These are phyloP conservation scores for Saccharum spontaneum DNA, from an alignment of 176 grass and related monocot species.

Conservation along the genomic window DNA sequence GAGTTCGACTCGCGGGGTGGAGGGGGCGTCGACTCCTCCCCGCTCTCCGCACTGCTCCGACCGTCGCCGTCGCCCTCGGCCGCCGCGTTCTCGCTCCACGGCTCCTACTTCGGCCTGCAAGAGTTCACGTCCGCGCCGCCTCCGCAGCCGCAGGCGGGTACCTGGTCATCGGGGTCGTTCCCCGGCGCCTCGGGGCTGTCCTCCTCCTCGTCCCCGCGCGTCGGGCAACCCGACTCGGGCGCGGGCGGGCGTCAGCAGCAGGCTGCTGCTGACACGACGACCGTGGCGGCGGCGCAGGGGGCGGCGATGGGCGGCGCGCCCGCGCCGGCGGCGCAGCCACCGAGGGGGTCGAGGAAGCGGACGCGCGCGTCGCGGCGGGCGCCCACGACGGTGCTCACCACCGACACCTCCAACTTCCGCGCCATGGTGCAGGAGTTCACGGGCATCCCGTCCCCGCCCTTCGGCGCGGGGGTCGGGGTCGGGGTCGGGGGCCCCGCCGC, in stretches of 20 bases:
- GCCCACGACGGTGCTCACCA: conserved; percentile 90
- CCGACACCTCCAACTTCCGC: conserved; percentile 94
- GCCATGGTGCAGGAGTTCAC: conserved; percentile 99
- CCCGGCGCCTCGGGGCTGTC: conserved; percentile 21
- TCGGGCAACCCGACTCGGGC: conserved; percentile 31
- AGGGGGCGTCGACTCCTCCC: conserved; percentile 42
- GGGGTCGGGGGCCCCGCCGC: conserved; percentile 1
- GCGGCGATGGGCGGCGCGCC: neutral
- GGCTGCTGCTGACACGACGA: conserved; percentile 6
- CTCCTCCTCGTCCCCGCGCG: conserved; percentile 34
- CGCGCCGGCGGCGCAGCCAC: neutral
- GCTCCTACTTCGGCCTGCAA: conserved; percentile 53
- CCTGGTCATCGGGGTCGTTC: conserved; percentile 29
- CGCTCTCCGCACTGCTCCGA: conserved; percentile 57
- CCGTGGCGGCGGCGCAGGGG: neutral
- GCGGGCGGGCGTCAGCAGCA: conserved; percentile 33
- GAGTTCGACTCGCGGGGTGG: conserved; percentile 64
- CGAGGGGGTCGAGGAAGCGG: conserved; percentile 74
- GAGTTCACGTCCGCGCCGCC: conserved; percentile 31
- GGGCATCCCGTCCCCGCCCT: conserved; percentile 82
- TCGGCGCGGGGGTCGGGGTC: conserved; percentile 41
- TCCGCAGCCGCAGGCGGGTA: neutral
- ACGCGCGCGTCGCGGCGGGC: conserved; percentile 81
- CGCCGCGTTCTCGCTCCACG: conserved; percentile 45
- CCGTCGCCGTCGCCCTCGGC: conserved; percentile 23